Conservation (phyloP, 768 basidiomycete genomes). For the Boletales sp. region DNA sequence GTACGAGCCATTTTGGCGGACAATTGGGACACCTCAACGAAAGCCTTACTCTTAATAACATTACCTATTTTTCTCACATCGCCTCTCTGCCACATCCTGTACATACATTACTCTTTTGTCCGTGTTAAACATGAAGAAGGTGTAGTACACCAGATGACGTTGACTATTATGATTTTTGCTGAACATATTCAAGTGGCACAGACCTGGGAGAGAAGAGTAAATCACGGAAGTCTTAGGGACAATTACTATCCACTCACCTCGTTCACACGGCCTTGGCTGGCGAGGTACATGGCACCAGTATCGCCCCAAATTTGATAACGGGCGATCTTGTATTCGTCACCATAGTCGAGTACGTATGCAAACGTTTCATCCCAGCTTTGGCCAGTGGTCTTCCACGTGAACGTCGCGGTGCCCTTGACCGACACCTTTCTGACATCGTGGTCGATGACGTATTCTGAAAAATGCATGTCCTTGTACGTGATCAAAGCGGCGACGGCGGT, state of each 20-base stretch:
- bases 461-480: conserved; percentile 49
- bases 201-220: not conserved
- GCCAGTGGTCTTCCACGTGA: conserved; percentile 52
- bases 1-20: conserved; percentile 1
- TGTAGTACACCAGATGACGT: not conserved
- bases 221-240: not conserved
- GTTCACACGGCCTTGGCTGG: conserved; percentile 44
- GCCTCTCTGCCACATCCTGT: not conserved
- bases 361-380: conserved; percentile 64
- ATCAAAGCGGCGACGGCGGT: conserved; percentile 42
- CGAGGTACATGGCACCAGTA: conserved; percentile 61
- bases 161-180: not conserved
- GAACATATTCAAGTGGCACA: not conserved
- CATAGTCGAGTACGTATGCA: conserved; percentile 57
- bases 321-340: conserved; percentile 50
- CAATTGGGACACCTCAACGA: conserved; percentile 3
- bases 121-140: conserved; percentile 12
- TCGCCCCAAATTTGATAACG: conserved; percentile 69
- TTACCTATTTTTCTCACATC: not conserved
- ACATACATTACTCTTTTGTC: not conserved
- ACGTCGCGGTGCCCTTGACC: conserved; percentile 50
- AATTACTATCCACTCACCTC: conserved; percentile 5
- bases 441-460: conserved; percentile 57
- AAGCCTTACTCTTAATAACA: not conserved
- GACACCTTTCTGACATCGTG: conserved; percentile 46